These are phyloP conservation scores for Macrophomina tecta DNA, from an alignment of 2,329 filamentous ascomycete species.

Conservation along the genomic window DNA sequence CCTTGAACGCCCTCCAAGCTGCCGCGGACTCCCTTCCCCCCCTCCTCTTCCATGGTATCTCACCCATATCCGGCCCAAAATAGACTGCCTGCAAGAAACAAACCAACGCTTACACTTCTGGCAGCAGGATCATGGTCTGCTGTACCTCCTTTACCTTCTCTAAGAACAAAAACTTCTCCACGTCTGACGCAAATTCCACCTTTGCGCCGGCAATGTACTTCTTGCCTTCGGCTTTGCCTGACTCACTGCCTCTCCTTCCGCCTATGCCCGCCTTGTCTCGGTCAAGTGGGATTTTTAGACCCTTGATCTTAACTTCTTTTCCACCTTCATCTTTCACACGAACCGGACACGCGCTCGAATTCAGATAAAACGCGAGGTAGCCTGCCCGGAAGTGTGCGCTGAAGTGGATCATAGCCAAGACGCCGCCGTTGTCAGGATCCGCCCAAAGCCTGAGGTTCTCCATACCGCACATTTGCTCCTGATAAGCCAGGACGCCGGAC, in stretches of 20 bases:
- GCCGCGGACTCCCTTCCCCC: background rate
- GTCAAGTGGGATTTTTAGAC: constrained; percentile 46
- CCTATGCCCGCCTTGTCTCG: constrained; percentile 23
- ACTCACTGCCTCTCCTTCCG: constrained; percentile 12
- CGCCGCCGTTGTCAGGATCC: constrained; percentile 49
- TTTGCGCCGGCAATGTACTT: constrained; percentile 50
- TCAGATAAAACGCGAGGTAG: constrained; percentile 54
- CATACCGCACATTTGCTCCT: constrained; percentile 57
- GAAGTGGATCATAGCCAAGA: constrained; percentile 54
- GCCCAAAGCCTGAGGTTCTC: constrained; percentile 56
- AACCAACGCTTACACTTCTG: constrained; percentile 38
- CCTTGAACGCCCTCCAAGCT: background rate
- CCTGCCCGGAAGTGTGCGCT: constrained; percentile 51
- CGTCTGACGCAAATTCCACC: constrained; percentile 52
- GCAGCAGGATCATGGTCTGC: constrained; percentile 45
- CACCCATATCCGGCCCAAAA: background rate
- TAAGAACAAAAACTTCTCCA: constrained; percentile 50
- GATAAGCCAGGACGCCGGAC: constrained; percentile 49
- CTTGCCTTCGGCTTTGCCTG: constrained; percentile 39
- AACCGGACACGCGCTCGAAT: constrained; percentile 45
- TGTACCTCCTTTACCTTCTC: constrained; percentile 46
- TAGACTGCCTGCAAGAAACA: background rate
- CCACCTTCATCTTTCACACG: constrained; percentile 49
- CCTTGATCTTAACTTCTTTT: constrained; percentile 50
- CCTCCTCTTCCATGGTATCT: background rate